Evolutionary conservation across 768 basidiomycete genomes (phyloP).

Genomic region (Trametes cubensis): DNA sequence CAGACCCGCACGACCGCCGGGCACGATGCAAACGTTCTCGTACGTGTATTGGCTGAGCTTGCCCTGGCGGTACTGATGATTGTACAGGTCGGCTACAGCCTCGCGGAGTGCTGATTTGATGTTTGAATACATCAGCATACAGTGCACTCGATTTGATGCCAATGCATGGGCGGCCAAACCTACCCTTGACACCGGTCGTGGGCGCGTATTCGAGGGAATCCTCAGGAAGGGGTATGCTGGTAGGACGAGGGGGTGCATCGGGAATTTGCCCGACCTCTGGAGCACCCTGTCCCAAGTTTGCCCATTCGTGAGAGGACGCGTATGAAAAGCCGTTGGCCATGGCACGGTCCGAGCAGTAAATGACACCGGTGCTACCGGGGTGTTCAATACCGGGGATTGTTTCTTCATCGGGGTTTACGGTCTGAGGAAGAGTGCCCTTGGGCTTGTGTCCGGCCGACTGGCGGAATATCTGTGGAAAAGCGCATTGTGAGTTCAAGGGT

Average conservation of each 20-base stretch:
- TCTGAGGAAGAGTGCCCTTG: conserved; percentile 67
- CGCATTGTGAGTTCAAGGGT: not conserved
- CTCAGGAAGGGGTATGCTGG: conserved; percentile 61
- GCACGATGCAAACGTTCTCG: conserved; percentile 94
- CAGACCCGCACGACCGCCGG: conserved; percentile 88
- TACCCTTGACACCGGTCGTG: conserved; percentile 87
- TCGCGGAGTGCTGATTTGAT: conserved; percentile 66
- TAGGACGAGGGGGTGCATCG: conserved; percentile 66
- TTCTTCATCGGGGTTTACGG: conserved; percentile 81
- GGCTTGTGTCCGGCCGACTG: conserved; percentile 69
- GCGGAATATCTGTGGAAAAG: conserved; percentile 65
- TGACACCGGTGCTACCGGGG: conserved; percentile 64
- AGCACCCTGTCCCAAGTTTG: conserved; percentile 90
- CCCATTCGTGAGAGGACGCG: conserved; percentile 77
- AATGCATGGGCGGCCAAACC: conserved; percentile 8
- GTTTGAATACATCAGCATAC: conserved; percentile 11
- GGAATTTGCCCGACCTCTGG: conserved; percentile 89
- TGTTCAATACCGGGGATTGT: conserved; percentile 88
- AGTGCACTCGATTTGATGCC: not conserved
- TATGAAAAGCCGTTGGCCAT: conserved; percentile 93
- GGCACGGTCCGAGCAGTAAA: conserved; percentile 93
- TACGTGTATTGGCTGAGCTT: conserved; percentile 85
- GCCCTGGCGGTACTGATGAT: conserved; percentile 80
- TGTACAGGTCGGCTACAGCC: conserved; percentile 90
- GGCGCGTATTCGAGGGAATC: conserved; percentile 91